Conservation (phyloP, 805 yeast genomes). For the Torulaspora microellipsoides region DNA sequence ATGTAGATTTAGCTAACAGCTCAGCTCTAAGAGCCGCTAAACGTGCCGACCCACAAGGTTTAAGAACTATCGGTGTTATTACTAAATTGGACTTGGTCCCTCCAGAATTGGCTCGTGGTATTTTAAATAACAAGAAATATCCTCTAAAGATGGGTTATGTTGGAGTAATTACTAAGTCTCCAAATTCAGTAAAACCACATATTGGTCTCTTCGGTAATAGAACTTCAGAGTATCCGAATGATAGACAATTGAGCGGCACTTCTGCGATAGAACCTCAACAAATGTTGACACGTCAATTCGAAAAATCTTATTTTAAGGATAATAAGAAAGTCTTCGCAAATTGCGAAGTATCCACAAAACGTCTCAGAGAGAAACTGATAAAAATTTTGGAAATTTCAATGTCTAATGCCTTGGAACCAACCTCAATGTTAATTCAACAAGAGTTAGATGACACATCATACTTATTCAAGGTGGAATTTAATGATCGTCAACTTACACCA, state of each 20-base stretch:
- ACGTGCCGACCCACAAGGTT: constrained; percentile 86
- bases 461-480: constrained; percentile 92
- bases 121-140: constrained; percentile 72
- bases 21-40: constrained; percentile 90
- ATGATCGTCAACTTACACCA: constrained; percentile 90
- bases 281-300: constrained; percentile 56
- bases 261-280: constrained; percentile 15
- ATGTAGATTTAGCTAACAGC: constrained; percentile 95
- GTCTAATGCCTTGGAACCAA: constrained; percentile 85
- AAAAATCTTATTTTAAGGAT: constrained; percentile 56
- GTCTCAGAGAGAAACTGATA: constrained; percentile 75
- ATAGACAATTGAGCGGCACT: constrained; percentile 1
- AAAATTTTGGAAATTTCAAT: constrained; percentile 83
- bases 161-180: constrained; percentile 90
- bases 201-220: constrained; percentile 19
- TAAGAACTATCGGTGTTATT: constrained; percentile 92
- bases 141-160: constrained; percentile 96
- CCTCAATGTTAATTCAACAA: constrained; percentile 76
- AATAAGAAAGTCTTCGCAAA: constrained; percentile 55
- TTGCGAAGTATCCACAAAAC: constrained; percentile 70
- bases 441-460: constrained; percentile 93
- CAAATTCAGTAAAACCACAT: constrained; percentile 32
- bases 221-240: constrained; percentile 6
- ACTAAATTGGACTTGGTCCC: constrained; percentile 90
- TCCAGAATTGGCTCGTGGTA: constrained; percentile 61